Evolutionary conservation across 257 asterid species (phyloP), one percentile per base, ranked within the genome.

Genomic region (Sherardia arvensis): DNA sequence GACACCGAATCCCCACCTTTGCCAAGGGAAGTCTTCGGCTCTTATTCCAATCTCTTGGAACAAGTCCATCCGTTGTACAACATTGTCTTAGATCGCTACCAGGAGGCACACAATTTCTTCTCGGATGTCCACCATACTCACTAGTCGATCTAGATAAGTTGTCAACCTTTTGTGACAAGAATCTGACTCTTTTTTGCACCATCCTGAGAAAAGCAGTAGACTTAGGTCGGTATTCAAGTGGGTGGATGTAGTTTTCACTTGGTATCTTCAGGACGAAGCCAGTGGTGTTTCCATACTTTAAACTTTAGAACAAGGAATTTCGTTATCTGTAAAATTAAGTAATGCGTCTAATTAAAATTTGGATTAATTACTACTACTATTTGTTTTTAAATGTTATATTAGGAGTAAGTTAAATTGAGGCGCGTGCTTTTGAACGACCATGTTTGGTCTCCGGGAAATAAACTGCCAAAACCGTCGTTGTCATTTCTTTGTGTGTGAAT

Each of bases 61-160:
- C 86, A 85, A 60, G 70, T 93, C 64, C 99, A 93, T 70, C 99
- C 97, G 7, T 81, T 93, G 10, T 66, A 80, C 65, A 87, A 86
- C 69, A 49, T 90, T 34, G 88, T 79, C 67, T 65, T 90, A 64
- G 96, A 90, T 71, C 79, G 81, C 53, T 93, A 78, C 67, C 61
- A 66, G 8, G 96, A 90, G 76, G 95, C 97, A 23, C 76, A 33
- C 25, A 71, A 80, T 15, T 85, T 82, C 80, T 90, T 87, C 67
- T 48, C 76, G 1, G 45, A 60, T 65, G 66, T 53, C 0, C 76
- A 73, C 49, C 36, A 43, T 17, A 15, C 51, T 43, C 21, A 15
- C 51, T 15, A 43, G 51, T 14, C 17, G 61, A 20, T 53, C 18
- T 4, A 3, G 30, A 5, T 26, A 15, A 2, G 17, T 27, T 56